phyloP scores from a whole-genome alignment of 345 rosid species.

The Citrus maxima region DNA sequence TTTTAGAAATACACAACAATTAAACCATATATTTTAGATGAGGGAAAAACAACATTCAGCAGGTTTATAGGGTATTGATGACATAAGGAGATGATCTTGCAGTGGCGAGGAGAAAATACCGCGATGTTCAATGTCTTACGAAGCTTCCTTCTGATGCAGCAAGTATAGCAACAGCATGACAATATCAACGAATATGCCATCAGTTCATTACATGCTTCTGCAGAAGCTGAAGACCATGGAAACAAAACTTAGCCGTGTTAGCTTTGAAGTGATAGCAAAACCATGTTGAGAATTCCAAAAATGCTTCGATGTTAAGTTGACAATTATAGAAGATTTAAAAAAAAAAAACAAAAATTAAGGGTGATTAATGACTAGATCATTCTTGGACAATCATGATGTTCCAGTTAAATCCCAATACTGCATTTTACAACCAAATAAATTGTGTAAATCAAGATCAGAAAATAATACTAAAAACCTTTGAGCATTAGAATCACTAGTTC shows the following conservation, averaged over 20 bases:
- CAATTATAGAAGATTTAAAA: neutral
- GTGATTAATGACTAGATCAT: neutral
- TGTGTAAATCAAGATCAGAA: neutral
- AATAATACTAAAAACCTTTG: neutral
- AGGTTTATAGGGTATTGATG: neutral
- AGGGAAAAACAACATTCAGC: neutral
- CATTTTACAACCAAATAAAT: neutral
- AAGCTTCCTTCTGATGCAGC: constrained; percentile 91
- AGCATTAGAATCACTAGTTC: neutral
- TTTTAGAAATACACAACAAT: neutral
- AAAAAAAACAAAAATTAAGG: neutral
- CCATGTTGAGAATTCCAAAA: neutral
- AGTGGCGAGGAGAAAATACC: constrained; percentile 41
- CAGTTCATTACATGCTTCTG: constrained; percentile 90
- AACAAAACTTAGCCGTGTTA: constrained; percentile 9
- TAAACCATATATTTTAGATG: neutral
- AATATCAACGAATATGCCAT: constrained; percentile 90
- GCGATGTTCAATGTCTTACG: constrained; percentile 73
- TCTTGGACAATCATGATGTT: neutral
- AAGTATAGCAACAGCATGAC: constrained; percentile 98
- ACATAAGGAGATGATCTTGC: constrained; percentile 6
- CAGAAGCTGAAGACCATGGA: constrained; percentile 61
- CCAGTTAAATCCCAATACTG: neutral
- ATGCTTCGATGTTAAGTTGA: neutral
- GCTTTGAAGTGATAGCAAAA: constrained; percentile 16